Percentiles rank a stretch among this genome's conserved stretches.
Conservation (phyloP, 2,329 filamentous ascomycete species). For the Tolypocladium ophioglossoides region DNA sequence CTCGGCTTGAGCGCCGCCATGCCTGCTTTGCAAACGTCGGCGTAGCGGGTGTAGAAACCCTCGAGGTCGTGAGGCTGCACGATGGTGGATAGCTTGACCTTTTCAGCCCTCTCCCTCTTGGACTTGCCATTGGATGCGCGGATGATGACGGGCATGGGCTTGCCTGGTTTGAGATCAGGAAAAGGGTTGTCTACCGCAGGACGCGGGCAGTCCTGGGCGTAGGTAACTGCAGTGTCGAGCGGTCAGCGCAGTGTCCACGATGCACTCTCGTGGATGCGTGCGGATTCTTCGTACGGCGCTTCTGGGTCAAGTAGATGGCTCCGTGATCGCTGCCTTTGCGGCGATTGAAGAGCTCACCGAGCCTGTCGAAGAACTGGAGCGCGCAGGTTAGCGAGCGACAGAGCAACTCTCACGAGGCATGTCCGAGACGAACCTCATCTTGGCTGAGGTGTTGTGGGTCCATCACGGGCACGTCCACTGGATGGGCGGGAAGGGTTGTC, state of each 20-base stretch:
- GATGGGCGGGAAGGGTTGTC: neutral
- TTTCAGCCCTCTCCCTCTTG: slow-evolving; percentile 42
- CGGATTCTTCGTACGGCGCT: slow-evolving; percentile 46
- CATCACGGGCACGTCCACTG: slow-evolving; percentile 9
- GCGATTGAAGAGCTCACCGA: slow-evolving; percentile 56
- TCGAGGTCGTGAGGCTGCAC: slow-evolving; percentile 70
- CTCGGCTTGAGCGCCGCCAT: slow-evolving; percentile 89
- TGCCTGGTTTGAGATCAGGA: slow-evolving; percentile 47
- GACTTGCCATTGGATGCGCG: slow-evolving; percentile 74
- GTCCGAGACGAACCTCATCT: slow-evolving; percentile 23
- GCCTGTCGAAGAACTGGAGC: slow-evolving; percentile 61
- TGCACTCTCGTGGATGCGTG: neutral
- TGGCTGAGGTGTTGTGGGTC: slow-evolving; percentile 20
- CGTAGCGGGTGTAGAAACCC: slow-evolving; percentile 73
- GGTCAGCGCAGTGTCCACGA: slow-evolving; percentile 3
- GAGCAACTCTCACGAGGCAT: neutral
- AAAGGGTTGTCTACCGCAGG: slow-evolving; percentile 39
- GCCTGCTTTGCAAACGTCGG: slow-evolving; percentile 79
- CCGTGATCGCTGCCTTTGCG: slow-evolving; percentile 62
- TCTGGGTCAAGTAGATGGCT: slow-evolving; percentile 65
- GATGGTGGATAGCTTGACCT: slow-evolving; percentile 72
- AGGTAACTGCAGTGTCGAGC: slow-evolving; percentile 24
- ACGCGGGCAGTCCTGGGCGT: slow-evolving; percentile 30
- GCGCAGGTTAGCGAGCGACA: neutral
- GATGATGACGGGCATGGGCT: slow-evolving; percentile 63